Percentiles rank a stretch among this genome's conserved stretches.
Conservation (phyloP, 163 green algal species). For the Chlamydomonas reinhardtii region DNA sequence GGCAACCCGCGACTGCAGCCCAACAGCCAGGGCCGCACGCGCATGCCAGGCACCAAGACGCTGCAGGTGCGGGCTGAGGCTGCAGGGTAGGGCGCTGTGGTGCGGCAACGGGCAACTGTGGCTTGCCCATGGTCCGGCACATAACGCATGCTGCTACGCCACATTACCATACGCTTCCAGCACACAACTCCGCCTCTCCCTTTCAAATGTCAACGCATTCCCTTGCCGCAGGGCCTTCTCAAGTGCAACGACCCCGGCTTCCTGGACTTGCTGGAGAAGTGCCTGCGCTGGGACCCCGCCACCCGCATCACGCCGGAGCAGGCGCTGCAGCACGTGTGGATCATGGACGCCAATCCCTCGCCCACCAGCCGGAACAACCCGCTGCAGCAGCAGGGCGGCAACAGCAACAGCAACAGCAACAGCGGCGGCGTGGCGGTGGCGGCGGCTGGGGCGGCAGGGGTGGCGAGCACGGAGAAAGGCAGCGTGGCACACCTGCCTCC, state of each 20-base stretch:
- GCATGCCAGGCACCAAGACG: slow-evolving; percentile 23
- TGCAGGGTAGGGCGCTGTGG: too few species aligned
- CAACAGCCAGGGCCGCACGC: slow-evolving; percentile 61
- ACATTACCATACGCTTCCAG: too few species aligned
- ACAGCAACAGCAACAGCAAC: not conserved
- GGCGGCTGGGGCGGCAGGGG: too few species aligned
- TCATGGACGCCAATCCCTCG: slow-evolving; percentile 56
- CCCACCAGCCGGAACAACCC: slow-evolving; percentile 14
- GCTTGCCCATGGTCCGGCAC: too few species aligned
- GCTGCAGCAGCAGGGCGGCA: slow-evolving; percentile 13
- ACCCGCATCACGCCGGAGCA: slow-evolving; percentile 77
- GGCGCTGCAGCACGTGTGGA: slow-evolving; percentile 79
- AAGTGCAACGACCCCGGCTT: slow-evolving; percentile 75
- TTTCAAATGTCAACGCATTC: too few species aligned
- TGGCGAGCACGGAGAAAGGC: too few species aligned
- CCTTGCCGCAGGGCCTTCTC: slow-evolving; percentile 47
- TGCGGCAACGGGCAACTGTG: too few species aligned
- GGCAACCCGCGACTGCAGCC: slow-evolving; percentile 48
- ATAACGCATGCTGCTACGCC: too few species aligned
- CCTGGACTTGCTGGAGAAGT: slow-evolving; percentile 72
- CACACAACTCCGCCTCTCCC: too few species aligned
- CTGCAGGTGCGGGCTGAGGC: slow-evolving; percentile 6
- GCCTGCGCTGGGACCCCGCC: slow-evolving; percentile 77
- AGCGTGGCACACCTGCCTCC: too few species aligned
- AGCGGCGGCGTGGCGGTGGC: not conserved